Evolutionary conservation across 202 grass and related monocot species (phyloP), one percentile per base, ranked within the genome.

Genomic region (Elaeis oleifera): DNA sequence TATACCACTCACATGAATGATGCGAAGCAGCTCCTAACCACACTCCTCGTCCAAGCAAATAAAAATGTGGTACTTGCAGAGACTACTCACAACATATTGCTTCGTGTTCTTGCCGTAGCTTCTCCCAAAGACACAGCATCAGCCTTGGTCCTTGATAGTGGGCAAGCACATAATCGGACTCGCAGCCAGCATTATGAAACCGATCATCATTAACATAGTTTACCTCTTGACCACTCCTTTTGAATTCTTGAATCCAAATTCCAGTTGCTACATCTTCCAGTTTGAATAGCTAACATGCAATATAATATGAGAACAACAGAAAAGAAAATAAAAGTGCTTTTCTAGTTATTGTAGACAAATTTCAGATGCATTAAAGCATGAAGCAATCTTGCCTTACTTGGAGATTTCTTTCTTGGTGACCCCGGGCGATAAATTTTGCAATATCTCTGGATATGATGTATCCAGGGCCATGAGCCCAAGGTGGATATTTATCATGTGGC

Each of bases 211-310:
- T 90, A 53, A 78, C 75, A 23, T 78, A 87, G 55, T 90, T 90
- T 53, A 96, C 74, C 61, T 83, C 66, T 44, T 82, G 72, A 19
- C 83, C 90, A 0, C 66, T 88, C 22, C 73, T 65, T 51, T 90
- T 85, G 48, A 87, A 95, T 26, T 85, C 80, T 66, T 90, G 72
- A 71, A 95, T 87, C 86, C 86, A 95, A 76, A 95, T 95, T 18
- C 90, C 90, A 83, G 90, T 90, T 6, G 86, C 90, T 28, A 95
- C 90, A 9, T 95, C 90, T 83, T 90, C 90, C 0, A 95, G 90
- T 80, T 90, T 95, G 82, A 95, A 95, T 71, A 95, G 70, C 90
- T 90, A 63, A 81, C 50, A 70, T 5, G 49, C 16, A 16, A 77
- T 16, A 15, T 59, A 2, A 15, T 8, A 52, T 5, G 50, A 16